A percentile compares a stretch with the other conserved stretches of the same genome.
Conservation (phyloP, 805 yeast genomes). For the Teunomyces lycoperdinae region DNA sequence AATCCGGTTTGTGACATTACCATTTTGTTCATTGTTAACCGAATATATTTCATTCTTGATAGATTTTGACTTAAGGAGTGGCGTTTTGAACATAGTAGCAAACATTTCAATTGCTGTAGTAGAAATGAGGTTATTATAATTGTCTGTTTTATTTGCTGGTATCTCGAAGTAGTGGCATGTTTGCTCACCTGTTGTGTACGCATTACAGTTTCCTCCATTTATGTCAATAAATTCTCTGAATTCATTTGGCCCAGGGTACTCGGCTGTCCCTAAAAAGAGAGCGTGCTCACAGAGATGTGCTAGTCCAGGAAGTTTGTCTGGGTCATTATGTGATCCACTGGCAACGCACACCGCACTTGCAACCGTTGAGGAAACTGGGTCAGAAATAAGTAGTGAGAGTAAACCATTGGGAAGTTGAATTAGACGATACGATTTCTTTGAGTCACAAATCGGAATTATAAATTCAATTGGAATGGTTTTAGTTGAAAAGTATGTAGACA, state of each 20-base stretch:
- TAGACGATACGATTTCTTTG: conserved; percentile 41
- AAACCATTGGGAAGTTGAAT: conserved; percentile 67
- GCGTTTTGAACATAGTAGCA: conserved; percentile 49
- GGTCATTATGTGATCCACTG: conserved; percentile 81
- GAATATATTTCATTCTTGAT: conserved; percentile 55
- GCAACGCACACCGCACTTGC: conserved; percentile 74
- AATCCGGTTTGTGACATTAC: conserved; percentile 42
- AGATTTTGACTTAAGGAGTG: conserved; percentile 43
- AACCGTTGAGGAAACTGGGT: conserved; percentile 61
- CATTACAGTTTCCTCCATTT: conserved; percentile 61
- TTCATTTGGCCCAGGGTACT: conserved; percentile 46
- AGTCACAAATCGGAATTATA: conserved; percentile 32
- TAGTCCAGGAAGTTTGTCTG: conserved; percentile 65
- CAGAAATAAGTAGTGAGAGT: conserved; percentile 66
- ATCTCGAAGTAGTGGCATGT: conserved; percentile 64
- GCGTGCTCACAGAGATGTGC: conserved; percentile 91
- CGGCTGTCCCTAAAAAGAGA: conserved; percentile 48
- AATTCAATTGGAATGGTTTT: conserved; percentile 14
- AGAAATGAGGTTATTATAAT: conserved; percentile 35
- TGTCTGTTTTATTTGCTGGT: conserved; percentile 39
- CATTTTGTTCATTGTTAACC: conserved; percentile 63
- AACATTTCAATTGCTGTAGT: conserved; percentile 48
- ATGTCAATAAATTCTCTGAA: conserved; percentile 44
- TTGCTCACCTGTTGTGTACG: conserved; percentile 65
- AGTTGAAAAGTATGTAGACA: conserved; percentile 1